These are phyloP conservation scores for Orbilia quercus DNA, from an alignment of 2,329 filamentous ascomycete genomes.

Conservation along the genomic window DNA sequence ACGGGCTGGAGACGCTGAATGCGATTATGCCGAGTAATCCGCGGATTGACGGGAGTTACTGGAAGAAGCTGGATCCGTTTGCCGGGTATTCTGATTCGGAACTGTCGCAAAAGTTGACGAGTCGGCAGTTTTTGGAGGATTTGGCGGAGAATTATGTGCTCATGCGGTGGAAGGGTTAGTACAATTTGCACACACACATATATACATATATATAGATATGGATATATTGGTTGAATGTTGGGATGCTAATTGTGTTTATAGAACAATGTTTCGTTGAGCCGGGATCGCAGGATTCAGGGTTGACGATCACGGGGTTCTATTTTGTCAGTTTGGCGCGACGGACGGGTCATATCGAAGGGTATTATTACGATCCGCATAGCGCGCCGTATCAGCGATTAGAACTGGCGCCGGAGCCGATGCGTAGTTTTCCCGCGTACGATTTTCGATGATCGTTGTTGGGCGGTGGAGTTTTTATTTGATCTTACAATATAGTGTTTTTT, in stretches of 20 bases:
- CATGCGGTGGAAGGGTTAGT: slow-evolving; percentile 70
- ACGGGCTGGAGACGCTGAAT: slow-evolving; percentile 63
- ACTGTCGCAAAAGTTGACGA: slow-evolving; percentile 65
- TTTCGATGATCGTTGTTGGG: slow-evolving; percentile 59
- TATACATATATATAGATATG: no score
- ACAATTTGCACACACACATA: no score
- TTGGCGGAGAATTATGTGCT: slow-evolving; percentile 67
- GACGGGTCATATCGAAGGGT: slow-evolving; percentile 66
- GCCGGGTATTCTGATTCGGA: slow-evolving; percentile 63
- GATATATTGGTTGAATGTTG: no score
- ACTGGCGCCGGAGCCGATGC: slow-evolving; percentile 61
- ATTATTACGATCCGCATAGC: slow-evolving; percentile 69
- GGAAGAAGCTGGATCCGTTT: slow-evolving; percentile 63
- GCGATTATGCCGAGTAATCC: slow-evolving; percentile 64
- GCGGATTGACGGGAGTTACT: slow-evolving; percentile 60
- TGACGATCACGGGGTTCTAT: slow-evolving; percentile 70
- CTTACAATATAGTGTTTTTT: no score
- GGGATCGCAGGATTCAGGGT: slow-evolving; percentile 63
- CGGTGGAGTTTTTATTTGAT: not conserved
- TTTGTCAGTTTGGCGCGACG: slow-evolving; percentile 66
- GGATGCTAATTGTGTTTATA: slow-evolving; percentile 59
- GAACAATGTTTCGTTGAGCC: slow-evolving; percentile 61
- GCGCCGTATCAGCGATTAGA: slow-evolving; percentile 68
- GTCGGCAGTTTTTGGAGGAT: slow-evolving; percentile 62
- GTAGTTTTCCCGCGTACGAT: slow-evolving; percentile 60